Percentiles rank a stretch among this genome's conserved stretches.
Conservation (phyloP, 768 basidiomycete genomes). For the Termitomyces eurrhizus region DNA sequence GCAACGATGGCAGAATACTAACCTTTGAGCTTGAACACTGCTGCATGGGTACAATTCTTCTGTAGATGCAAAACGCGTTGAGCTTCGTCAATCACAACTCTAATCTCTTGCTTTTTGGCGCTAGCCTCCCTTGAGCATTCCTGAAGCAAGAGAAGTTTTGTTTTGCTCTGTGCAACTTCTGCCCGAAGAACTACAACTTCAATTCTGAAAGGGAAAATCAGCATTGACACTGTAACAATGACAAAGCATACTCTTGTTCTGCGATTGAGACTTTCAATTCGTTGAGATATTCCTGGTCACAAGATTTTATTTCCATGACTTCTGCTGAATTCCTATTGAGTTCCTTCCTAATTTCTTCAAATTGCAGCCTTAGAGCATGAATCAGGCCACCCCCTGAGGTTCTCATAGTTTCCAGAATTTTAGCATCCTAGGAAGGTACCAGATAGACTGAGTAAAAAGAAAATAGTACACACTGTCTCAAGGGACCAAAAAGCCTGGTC, state of each 20-base stretch:
- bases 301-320: slow-evolving; percentile 69
- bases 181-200: slow-evolving; percentile 66
- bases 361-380: slow-evolving; percentile 63
- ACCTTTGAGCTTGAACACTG: slow-evolving; percentile 72
- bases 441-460: not conserved
- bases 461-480: slow-evolving; percentile 43
- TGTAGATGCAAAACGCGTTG: slow-evolving; percentile 63
- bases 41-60: slow-evolving; percentile 67
- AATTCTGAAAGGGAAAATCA: slow-evolving; percentile 36
- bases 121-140: slow-evolving; percentile 59
- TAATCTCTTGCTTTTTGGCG: slow-evolving; percentile 52
- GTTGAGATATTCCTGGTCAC: slow-evolving; percentile 71
- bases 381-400: slow-evolving; percentile 49
- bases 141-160: slow-evolving; percentile 63
- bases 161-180: slow-evolving; percentile 62
- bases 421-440: slow-evolving; percentile 52
- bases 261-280: slow-evolving; percentile 75
- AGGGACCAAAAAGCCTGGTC: slow-evolving; percentile 57
- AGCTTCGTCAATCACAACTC: slow-evolving; percentile 52
- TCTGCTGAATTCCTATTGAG: slow-evolving; percentile 64
- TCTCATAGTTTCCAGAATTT: slow-evolving; percentile 51
- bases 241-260: slow-evolving; percentile 62
- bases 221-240: slow-evolving; percentile 1
- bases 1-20: slow-evolving; percentile 6
- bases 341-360: slow-evolving; percentile 59